Conservation (phyloP, 2,329 filamentous ascomycete genomes). For the Karstenula rhodostoma region DNA sequence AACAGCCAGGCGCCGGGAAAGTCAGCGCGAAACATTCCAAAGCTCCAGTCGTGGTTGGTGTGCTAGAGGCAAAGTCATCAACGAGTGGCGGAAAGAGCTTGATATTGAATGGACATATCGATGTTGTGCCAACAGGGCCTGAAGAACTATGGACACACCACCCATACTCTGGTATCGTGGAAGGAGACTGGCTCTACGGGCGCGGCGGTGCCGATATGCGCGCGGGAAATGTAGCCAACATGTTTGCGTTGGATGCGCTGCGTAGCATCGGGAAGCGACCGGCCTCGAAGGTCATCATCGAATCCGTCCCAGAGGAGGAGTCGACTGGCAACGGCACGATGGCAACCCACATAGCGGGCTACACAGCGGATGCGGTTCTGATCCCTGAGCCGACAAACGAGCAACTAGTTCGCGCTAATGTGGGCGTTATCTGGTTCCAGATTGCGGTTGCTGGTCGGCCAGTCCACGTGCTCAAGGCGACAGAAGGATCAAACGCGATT, state of each 20-base stretch:
- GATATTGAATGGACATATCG: conserved; percentile 31
- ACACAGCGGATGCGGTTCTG: conserved; percentile 28
- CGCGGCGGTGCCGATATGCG: conserved; percentile 30
- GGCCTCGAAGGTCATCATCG: conserved; percentile 28
- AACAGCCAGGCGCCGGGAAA: conserved; percentile 22
- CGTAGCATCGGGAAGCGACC: conserved; percentile 30
- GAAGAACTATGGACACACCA: conserved; percentile 29
- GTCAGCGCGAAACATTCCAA: conserved; percentile 24
- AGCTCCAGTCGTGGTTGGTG: conserved; percentile 22
- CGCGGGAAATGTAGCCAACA: conserved; percentile 27
- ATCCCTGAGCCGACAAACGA: conserved; percentile 30
- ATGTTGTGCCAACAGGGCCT: conserved; percentile 30
- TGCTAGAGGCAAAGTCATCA: conserved; percentile 19
- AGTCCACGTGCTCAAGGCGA: conserved; percentile 28
- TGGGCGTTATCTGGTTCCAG: conserved; percentile 33
- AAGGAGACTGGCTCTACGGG: conserved; percentile 32
- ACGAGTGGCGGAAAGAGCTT: conserved; percentile 22
- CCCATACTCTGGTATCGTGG: conserved; percentile 28
- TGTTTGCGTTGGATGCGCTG: conserved; percentile 30
- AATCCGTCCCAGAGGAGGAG: conserved; percentile 32
- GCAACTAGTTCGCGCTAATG: conserved; percentile 30
- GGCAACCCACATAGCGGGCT: conserved; percentile 28
- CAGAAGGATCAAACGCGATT: conserved; percentile 28
- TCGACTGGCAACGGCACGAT: conserved; percentile 32
- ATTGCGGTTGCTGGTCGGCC: conserved; percentile 28